phyloP scores from a whole-genome alignment of 768 basidiomycete species.

The Pleurotus ostreatus region DNA sequence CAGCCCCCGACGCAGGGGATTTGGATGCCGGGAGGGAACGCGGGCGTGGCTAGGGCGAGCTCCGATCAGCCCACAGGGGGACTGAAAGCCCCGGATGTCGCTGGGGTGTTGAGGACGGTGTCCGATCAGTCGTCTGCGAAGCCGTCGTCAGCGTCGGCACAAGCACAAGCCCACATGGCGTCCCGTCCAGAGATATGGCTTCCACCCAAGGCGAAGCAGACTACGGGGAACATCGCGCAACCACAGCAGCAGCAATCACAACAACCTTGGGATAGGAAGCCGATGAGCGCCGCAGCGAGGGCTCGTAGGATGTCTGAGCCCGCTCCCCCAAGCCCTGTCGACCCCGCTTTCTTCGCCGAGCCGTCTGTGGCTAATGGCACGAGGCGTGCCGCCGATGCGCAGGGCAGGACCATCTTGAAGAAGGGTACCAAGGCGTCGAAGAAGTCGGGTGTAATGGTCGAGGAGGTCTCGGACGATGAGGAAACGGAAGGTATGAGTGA shows the following conservation, averaged over 20 bases:
- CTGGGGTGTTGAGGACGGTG: not conserved
- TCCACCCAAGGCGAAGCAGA: conserved; percentile 2
- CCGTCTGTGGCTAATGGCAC: conserved; percentile 1
- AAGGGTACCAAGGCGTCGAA: conserved; percentile 10
- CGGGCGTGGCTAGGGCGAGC: not conserved
- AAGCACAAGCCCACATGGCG: not conserved
- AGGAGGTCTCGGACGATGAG: conserved; percentile 44
- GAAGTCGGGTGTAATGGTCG: conserved; percentile 33
- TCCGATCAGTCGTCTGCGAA: not conserved
- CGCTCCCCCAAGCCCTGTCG: conserved; percentile 19
- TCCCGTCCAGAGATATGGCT: not conserved
- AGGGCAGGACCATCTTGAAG: conserved; percentile 15
- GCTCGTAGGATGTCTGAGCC: conserved; percentile 26
- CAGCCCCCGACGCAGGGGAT: not conserved
- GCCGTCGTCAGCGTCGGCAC: not conserved
- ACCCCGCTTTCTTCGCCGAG: conserved; percentile 10
- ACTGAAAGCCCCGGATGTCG: not conserved
- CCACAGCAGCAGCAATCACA: not conserved
- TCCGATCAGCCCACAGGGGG: not conserved
- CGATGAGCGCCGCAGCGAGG: conserved; percentile 1
- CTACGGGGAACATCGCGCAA: too few relatives aligned
- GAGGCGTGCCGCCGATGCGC: not conserved
- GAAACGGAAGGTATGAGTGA: conserved; percentile 21
- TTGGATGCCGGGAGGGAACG: not conserved
- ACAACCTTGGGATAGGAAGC: conserved; percentile 4